These are phyloP conservation scores for Sporothrix mexicana DNA, from an alignment of 2,329 filamentous ascomycete species.

Conservation along the genomic window DNA sequence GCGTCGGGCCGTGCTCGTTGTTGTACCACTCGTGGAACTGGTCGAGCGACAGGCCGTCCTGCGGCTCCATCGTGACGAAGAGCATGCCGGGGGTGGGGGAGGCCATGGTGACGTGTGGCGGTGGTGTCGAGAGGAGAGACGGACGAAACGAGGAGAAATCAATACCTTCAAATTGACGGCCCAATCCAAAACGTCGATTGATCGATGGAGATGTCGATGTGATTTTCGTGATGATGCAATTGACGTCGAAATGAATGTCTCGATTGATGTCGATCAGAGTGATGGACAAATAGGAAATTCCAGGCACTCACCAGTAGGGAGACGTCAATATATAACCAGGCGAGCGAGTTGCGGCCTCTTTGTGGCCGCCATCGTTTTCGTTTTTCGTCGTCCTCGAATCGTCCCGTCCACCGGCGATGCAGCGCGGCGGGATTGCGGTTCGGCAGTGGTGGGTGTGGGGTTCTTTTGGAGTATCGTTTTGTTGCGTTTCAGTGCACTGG, in stretches of 20 bases:
- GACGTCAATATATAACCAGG: neutral
- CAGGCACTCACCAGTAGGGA: neutral
- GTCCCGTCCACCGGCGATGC: conserved; percentile 21
- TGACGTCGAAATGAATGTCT: neutral
- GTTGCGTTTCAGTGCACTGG: neutral
- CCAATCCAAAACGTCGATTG: neutral
- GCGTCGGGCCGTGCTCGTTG: conserved; percentile 85
- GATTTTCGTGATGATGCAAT: neutral
- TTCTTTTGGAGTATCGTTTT: neutral
- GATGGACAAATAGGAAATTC: too few species aligned
- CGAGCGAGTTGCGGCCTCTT: neutral
- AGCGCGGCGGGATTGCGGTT: conserved; percentile 32
- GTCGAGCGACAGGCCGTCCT: conserved; percentile 64
- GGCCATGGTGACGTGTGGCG: neutral
- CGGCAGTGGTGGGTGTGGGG: conserved; percentile 28
- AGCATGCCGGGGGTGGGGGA: conserved; percentile 68
- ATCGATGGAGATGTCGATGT: neutral
- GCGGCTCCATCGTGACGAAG: conserved; percentile 86
- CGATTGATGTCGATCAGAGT: too few species aligned
- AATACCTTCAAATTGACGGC: neutral
- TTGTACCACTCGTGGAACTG: conserved; percentile 95
- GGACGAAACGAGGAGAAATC: neutral
- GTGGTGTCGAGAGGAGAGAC: neutral
- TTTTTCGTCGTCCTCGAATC: too few species aligned
- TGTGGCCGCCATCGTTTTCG: neutral